phyloP scores from a whole-genome alignment of 1,139 yeast species.

The Wickerhamomyces sp. region DNA sequence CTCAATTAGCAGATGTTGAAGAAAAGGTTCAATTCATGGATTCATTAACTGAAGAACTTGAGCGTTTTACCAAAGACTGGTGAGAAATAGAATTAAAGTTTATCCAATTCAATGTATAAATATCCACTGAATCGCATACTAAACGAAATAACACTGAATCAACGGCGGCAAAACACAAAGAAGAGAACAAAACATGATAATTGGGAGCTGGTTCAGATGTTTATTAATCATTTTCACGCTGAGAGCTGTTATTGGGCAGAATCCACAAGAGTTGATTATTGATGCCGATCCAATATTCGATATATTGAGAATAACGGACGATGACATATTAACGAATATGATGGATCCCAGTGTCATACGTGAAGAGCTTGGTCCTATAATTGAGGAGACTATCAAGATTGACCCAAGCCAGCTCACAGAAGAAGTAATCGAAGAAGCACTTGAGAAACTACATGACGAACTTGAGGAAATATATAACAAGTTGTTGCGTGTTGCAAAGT shows the following conservation, averaged over 20 bases:
- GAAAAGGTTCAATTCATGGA: constrained; percentile 42
- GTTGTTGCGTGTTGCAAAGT: constrained; percentile 14
- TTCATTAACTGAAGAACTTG: constrained; percentile 48
- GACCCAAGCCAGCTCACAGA: constrained; percentile 4
- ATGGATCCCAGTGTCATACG: constrained; percentile 1
- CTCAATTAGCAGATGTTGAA: constrained; percentile 41
- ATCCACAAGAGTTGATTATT: not conserved
- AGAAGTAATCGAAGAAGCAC: constrained; percentile 10
- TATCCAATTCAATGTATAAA: not conserved
- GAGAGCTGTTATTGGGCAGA: not conserved
- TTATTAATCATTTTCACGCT: too few species aligned
- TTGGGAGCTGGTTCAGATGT: too few species aligned
- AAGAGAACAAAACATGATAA: too few species aligned
- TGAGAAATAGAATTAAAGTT: not conserved
- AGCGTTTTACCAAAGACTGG: constrained; percentile 43
- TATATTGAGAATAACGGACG: constrained; percentile 2
- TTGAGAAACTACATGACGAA: constrained; percentile 8
- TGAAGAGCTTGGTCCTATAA: not conserved
- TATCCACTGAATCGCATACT: too few species aligned
- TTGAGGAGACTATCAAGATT: not conserved
- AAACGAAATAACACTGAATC: too few species aligned
- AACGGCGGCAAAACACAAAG: too few species aligned
- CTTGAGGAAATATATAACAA: constrained; percentile 13
- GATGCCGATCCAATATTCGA: constrained; percentile 7
- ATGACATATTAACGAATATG: not conserved